Evolutionary conservation across 768 basidiomycete genomes (phyloP).

Genomic region (Tricholoma sp.): DNA sequence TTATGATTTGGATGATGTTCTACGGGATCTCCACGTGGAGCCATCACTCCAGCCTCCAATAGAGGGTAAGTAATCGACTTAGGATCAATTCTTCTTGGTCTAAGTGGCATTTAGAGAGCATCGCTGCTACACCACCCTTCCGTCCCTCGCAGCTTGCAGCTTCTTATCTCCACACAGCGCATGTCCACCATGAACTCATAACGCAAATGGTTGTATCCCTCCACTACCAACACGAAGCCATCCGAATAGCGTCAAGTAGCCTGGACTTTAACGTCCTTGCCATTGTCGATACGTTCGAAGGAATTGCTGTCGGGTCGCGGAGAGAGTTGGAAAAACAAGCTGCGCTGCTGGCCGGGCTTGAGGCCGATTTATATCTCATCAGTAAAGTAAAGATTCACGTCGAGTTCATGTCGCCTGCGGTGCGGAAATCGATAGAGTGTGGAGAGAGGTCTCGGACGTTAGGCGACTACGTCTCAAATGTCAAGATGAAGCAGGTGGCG

Average conservation of each 20-base stretch:
- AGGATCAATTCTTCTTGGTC: background rate
- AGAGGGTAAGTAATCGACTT: slow-evolving; percentile 46
- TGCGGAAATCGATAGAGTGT: slow-evolving; percentile 64
- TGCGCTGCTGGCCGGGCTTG: slow-evolving; percentile 53
- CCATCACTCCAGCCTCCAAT: slow-evolving; percentile 64
- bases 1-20: slow-evolving; percentile 58
- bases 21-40: slow-evolving; percentile 57
- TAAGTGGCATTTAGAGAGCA: slow-evolving; percentile 37
- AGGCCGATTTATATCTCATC: slow-evolving; percentile 71
- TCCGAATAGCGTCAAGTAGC: slow-evolving; percentile 66
- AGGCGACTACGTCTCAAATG: slow-evolving; percentile 75
- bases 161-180: slow-evolving; percentile 62
- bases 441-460: slow-evolving; percentile 66
- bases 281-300: slow-evolving; percentile 66
- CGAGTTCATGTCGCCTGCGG: slow-evolving; percentile 67
- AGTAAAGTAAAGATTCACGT: slow-evolving; percentile 61
- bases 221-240: slow-evolving; percentile 62
- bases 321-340: slow-evolving; percentile 67
- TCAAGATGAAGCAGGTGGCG: slow-evolving; percentile 77
- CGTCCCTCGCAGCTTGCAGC: slow-evolving; percentile 60
- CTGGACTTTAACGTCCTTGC: slow-evolving; percentile 72
- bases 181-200: slow-evolving; percentile 59
- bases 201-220: slow-evolving; percentile 47
- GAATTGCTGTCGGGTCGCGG: slow-evolving; percentile 47
- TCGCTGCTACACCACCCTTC: slow-evolving; percentile 68